Evolutionary conservation across 345 rosid genomes (phyloP).

Genomic region (Raphanus raphanistrum): DNA sequence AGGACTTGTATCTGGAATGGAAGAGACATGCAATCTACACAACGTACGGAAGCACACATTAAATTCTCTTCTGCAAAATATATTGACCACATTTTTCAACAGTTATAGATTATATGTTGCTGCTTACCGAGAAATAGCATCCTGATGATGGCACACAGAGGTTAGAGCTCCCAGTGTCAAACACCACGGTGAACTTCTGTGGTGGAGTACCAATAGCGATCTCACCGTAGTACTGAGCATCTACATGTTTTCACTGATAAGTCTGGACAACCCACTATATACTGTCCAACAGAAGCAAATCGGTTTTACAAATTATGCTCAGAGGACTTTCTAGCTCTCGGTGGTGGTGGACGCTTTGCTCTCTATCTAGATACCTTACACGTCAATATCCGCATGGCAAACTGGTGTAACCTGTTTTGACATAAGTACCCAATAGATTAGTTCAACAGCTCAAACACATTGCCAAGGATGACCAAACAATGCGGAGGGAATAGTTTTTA

Average conservation of each 20-base stretch:
- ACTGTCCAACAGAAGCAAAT: constrained; percentile 91
- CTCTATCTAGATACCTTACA: constrained; percentile 58
- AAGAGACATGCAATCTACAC: constrained; percentile 75
- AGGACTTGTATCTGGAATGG: constrained; percentile 78
- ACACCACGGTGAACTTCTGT: constrained; percentile 88
- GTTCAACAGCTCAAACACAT: neutral
- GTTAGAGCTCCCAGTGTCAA: constrained; percentile 95
- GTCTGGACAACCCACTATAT: constrained; percentile 69
- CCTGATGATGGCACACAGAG: constrained; percentile 93
- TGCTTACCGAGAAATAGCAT: constrained; percentile 81
- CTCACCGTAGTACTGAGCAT: constrained; percentile 97
- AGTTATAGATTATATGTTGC: constrained; percentile 2
- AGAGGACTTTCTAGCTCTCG: no score
- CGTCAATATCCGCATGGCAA: constrained; percentile 79
- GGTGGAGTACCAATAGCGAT: constrained; percentile 91
- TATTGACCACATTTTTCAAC: neutral
- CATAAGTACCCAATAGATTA: neutral
- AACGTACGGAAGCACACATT: neutral
- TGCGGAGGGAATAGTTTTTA: constrained; percentile 21
- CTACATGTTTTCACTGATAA: constrained; percentile 71
- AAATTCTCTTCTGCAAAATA: neutral
- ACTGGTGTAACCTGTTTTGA: constrained; percentile 84
- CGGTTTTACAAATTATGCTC: no score
- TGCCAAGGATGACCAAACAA: neutral
- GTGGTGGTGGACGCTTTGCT: constrained; percentile 55